Conservation (phyloP, 164 flowering plant genomes). For the Platanus orientalis region DNA sequence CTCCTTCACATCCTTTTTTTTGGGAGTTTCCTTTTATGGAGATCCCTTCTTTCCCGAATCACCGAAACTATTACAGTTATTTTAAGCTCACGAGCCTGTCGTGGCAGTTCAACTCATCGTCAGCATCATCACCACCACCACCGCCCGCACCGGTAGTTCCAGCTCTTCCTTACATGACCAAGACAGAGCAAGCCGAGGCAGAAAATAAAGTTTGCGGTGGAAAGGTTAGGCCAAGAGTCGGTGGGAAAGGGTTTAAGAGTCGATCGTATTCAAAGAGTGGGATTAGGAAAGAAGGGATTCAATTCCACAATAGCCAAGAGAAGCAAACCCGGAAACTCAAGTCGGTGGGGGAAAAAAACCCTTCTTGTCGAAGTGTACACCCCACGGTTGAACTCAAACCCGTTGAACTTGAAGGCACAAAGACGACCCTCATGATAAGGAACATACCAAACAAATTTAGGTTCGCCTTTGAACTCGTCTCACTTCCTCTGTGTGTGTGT, state of each 20-base stretch:
- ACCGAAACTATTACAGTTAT: not conserved
- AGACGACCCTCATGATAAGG: slow-evolving; percentile 21
- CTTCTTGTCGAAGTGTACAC: not conserved
- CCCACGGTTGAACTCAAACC: not conserved
- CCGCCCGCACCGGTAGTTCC: not conserved
- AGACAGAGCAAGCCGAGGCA: too few relatives aligned
- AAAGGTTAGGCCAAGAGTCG: not conserved
- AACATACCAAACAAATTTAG: slow-evolving; percentile 20
- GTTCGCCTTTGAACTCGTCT: slow-evolving; percentile 1
- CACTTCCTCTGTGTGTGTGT: not conserved
- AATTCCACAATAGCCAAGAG: not conserved
- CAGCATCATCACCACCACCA: too few relatives aligned
- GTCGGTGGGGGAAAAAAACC: not conserved
- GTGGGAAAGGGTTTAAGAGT: not conserved
- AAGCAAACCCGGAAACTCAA: not conserved
- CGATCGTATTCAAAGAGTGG: not conserved
- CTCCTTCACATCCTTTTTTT: not conserved
- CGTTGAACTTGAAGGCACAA: not conserved
- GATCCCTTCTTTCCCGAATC: not conserved
- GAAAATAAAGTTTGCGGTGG: too few relatives aligned
- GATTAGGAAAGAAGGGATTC: not conserved
- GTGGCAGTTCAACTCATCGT: too few relatives aligned
- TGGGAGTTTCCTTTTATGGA: not conserved
- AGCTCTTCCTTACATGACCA: too few relatives aligned
- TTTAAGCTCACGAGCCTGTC: not conserved